Conservation (phyloP, 140 eudicot genomes). For the Bidens hawaiensis region DNA sequence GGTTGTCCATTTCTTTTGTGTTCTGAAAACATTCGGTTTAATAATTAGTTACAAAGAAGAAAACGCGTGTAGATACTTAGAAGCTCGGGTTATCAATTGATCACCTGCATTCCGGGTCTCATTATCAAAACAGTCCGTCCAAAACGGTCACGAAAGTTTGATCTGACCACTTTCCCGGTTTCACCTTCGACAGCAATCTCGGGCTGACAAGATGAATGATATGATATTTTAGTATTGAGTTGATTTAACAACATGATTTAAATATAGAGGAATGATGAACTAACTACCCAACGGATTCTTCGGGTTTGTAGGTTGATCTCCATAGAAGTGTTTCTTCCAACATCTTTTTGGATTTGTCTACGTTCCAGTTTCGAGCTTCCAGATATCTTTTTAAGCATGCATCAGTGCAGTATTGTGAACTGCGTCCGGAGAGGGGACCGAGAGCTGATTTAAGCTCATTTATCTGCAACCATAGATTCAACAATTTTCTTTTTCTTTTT, state of each 20-base stretch:
- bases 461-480: background rate
- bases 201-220: background rate
- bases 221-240: background rate
- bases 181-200: constrained; percentile 13
- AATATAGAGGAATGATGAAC: background rate
- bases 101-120: constrained; percentile 8
- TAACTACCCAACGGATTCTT: constrained; percentile 13
- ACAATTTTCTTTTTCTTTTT: too few relatives aligned
- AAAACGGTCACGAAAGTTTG: constrained; percentile 9
- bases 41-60: background rate
- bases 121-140: constrained; percentile 10
- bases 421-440: constrained; percentile 1
- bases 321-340: constrained; percentile 2
- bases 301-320: constrained; percentile 13
- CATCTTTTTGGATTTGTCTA: constrained; percentile 9
- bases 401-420: background rate
- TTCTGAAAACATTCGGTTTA: constrained; percentile 4
- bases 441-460: constrained; percentile 13
- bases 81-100: background rate
- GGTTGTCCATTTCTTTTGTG: constrained; percentile 15
- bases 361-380: constrained; percentile 3
- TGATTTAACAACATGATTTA: background rate
- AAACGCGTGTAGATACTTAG: background rate
- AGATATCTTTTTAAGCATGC: constrained; percentile 7
- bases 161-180: constrained; percentile 12